A percentile compares a stretch with the other conserved stretches of the same genome.
phyloP scores from a whole-genome alignment of 2,329 filamentous ascomycete species.

The Pezicula radicicola region DNA sequence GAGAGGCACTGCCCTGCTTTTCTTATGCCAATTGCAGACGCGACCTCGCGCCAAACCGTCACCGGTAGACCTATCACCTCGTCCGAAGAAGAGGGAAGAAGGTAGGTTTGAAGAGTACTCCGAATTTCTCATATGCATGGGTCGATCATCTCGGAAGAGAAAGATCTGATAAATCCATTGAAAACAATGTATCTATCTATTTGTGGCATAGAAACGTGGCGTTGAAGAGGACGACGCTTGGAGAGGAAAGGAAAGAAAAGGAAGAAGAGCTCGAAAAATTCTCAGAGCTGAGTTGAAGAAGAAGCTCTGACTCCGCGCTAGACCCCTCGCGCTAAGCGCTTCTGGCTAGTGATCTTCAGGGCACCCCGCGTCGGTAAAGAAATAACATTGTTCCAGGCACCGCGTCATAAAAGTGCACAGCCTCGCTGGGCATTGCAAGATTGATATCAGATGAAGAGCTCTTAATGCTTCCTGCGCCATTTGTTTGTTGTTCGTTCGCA shows the following conservation, averaged over 20 bases:
- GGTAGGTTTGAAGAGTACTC: slow-evolving; percentile 80
- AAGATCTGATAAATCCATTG: slow-evolving; percentile 21
- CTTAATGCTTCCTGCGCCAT: not conserved
- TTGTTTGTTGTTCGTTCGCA: too few relatives aligned
- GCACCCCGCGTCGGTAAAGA: too few relatives aligned
- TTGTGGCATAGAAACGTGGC: slow-evolving; percentile 96
- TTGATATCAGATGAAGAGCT: not conserved
- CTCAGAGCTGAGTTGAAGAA: slow-evolving; percentile 5
- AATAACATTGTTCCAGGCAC: too few relatives aligned
- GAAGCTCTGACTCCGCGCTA: slow-evolving; percentile 3
- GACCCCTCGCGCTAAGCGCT: too few relatives aligned
- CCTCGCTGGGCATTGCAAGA: too few relatives aligned
- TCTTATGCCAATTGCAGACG: slow-evolving; percentile 92
- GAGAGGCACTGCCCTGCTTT: slow-evolving; percentile 60
- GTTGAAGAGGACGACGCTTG: slow-evolving; percentile 83
- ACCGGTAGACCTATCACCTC: slow-evolving; percentile 64
- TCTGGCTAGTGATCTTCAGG: too few relatives aligned
- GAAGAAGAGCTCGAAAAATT: slow-evolving; percentile 5
- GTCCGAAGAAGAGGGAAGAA: slow-evolving; percentile 40
- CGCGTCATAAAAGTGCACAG: too few relatives aligned
- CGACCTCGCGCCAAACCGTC: slow-evolving; percentile 80
- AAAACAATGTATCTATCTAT: slow-evolving; percentile 49
- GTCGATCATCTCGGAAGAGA: slow-evolving; percentile 9
- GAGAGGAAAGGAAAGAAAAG: slow-evolving; percentile 32
- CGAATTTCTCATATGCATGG: slow-evolving; percentile 94